Evolutionary conservation across 2,329 filamentous ascomycete genomes (phyloP), one percentile per base, ranked within the genome.

Genomic region (Epichloe scottii): DNA sequence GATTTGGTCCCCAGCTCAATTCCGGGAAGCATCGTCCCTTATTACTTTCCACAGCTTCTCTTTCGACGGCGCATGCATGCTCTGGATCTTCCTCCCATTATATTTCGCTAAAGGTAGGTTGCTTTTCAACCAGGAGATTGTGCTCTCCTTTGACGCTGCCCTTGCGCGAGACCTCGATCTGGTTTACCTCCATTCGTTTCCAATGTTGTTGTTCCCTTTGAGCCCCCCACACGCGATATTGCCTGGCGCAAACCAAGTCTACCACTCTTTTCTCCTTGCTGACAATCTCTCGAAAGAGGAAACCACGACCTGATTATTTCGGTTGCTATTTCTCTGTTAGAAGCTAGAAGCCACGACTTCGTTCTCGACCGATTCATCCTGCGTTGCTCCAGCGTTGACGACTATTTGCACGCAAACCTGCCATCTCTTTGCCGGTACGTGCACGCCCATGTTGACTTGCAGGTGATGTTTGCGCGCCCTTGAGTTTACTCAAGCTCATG

Each of bases 371-470:
- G 37, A 45, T 37, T 4, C 19, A 35, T 42, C 43, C n/a, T 50
- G 42, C 37, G 33, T 33, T 46, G 42, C 38, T n/a, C 30, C 34
- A 26, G 39, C 17, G 5, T 42, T 30, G 47, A 21, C 30, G 12
- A n/a, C 46, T 39, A n/a, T 46, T 39, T 11, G 42, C 46, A 42
- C 23, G 26, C 47, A 26, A 37, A 46, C 23, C 38, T 35, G 23
- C 43, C 21, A 30, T 48, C 8, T 41, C 21, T 42, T 49, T 47
- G 30, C 47, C 23, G 42, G 51, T 50, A 50, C 17, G 42, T 42
- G 23, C 37, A 40, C 30, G 23, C 17, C 17, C 10, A 6, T 44
- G 6, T 33, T 19, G 30, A 15, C 39, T 11, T 30, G 19, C 42
- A n/a, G 21, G 26, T 8, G 21, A 23, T 21, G 12, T 40, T 37